Percentiles rank a stretch among this genome's conserved stretches.
Evolutionary conservation across 306 rosid genomes (phyloP).

Genomic region (Corylus heterophylla): DNA sequence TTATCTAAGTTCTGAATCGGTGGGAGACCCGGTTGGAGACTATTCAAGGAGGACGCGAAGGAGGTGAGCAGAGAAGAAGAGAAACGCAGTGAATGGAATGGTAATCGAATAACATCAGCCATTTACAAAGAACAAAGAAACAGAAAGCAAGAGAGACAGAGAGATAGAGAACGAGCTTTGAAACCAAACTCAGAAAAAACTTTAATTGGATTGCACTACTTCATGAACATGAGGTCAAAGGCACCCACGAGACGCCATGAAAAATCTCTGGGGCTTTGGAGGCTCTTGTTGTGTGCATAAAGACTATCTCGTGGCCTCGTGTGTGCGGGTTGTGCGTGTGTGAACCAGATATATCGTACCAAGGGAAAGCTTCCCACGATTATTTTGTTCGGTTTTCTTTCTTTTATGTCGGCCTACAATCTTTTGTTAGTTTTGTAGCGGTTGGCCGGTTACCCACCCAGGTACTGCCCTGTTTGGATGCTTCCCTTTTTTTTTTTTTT

Average conservation of each 20-base stretch:
- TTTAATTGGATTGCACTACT: not conserved
- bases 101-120: slow-evolving; percentile 73
- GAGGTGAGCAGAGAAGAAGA: slow-evolving; percentile 48
- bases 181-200: not conserved
- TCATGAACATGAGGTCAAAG: slow-evolving; percentile 18
- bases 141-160: not conserved
- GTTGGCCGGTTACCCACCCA: not conserved
- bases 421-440: not conserved
- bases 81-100: slow-evolving; percentile 57
- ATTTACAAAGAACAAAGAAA: slow-evolving; percentile 32
- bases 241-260: not conserved
- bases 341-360: not conserved
- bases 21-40: slow-evolving; percentile 41
- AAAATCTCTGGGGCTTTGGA: not conserved
- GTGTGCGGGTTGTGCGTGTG: not conserved
- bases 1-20: slow-evolving; percentile 24
- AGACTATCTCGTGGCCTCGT: not conserved
- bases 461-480: not conserved
- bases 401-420: not conserved
- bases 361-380: not conserved
- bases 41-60: slow-evolving; percentile 41
- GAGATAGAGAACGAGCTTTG: not conserved
- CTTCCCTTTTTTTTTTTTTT: not conserved
- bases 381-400: not conserved
- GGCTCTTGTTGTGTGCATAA: not conserved